phyloP scores from a whole-genome alignment of 768 basidiomycete genomes.

The Serendipita sp. region DNA sequence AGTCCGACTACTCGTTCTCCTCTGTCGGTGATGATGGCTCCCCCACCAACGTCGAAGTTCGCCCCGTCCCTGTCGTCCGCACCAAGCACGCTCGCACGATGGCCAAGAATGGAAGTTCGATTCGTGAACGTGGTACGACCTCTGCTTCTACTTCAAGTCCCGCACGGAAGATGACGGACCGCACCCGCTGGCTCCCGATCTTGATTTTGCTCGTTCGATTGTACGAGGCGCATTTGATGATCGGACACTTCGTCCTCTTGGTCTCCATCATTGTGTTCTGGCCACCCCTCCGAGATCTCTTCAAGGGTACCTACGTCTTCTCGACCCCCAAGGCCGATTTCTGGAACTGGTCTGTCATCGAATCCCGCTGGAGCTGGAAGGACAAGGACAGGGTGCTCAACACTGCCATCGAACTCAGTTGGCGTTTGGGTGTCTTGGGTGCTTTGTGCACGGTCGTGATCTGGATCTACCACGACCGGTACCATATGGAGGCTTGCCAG shows the following conservation, averaged over 20 bases:
- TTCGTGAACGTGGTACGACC: background rate
- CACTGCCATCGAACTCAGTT: conserved; percentile 4
- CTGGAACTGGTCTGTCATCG: conserved; percentile 3
- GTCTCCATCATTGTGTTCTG: conserved; percentile 8
- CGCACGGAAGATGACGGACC: background rate
- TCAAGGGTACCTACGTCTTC: conserved; percentile 3
- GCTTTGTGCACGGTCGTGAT: conserved; percentile 1
- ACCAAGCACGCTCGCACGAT: background rate
- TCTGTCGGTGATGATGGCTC: conserved; percentile 11
- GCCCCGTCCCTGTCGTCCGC: conserved; percentile 10
- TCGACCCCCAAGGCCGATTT: conserved; percentile 4
- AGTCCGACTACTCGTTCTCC: conserved; percentile 1
- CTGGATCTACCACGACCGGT: conserved; percentile 14
- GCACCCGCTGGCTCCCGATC: conserved; percentile 4
- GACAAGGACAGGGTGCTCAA: conserved; percentile 1
- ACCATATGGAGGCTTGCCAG: conserved; percentile 13
- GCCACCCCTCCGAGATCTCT: conserved; percentile 8
- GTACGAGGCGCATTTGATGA: conserved; percentile 17
- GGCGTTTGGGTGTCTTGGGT: conserved; percentile 3
- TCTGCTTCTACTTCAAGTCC: background rate
- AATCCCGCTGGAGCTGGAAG: conserved; percentile 2
- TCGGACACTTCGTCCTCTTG: conserved; percentile 14
- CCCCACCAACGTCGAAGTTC: conserved; percentile 9
- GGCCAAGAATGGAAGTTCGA: background rate
- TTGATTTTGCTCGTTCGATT: conserved; percentile 11